Conservation (phyloP, 805 yeast species). For the Starmerella etchellsii region DNA sequence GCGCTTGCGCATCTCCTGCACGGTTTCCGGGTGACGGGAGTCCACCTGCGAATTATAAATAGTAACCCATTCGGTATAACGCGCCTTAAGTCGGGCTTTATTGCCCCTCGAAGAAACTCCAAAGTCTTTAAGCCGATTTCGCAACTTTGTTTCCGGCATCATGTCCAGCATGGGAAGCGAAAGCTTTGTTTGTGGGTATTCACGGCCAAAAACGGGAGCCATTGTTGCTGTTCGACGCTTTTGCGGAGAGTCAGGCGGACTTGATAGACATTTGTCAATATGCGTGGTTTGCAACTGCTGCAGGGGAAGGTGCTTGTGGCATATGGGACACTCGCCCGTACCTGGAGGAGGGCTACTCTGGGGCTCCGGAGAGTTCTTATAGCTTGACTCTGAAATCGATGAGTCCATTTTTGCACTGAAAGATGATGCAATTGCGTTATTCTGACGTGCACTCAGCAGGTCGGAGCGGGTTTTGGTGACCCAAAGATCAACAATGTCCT, state of each 20-base stretch:
- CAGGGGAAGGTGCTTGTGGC: conserved; percentile 42
- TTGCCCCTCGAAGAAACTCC: conserved; percentile 53
- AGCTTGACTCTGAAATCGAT: no score
- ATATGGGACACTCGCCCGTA: conserved; percentile 47
- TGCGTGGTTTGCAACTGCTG: conserved; percentile 45
- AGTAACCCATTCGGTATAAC: conserved; percentile 67
- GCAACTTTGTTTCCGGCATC: conserved; percentile 45
- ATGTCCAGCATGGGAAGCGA: conserved; percentile 41
- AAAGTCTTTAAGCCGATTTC: conserved; percentile 42
- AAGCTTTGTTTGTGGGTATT: conserved; percentile 4
- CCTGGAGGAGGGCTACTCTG: background rate
- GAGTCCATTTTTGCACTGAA: no score
- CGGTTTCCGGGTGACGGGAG: conserved; percentile 49
- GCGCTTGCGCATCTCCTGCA: conserved; percentile 40
- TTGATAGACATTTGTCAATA: conserved; percentile 40
- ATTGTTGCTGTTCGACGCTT: conserved; percentile 3
- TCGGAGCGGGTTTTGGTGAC: conserved; percentile 24
- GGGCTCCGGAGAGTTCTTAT: no score
- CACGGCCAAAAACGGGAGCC: conserved; percentile 1
- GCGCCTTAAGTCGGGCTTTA: conserved; percentile 45
- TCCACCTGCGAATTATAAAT: conserved; percentile 75
- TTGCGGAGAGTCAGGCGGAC: background rate
- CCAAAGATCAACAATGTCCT: conserved; percentile 51
- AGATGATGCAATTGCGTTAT: no score
- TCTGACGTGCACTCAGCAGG: no score